Base-by-base conservation (phyloP, 768 basidiomycete genomes). In the Pleurotus sapidus region DNA sequence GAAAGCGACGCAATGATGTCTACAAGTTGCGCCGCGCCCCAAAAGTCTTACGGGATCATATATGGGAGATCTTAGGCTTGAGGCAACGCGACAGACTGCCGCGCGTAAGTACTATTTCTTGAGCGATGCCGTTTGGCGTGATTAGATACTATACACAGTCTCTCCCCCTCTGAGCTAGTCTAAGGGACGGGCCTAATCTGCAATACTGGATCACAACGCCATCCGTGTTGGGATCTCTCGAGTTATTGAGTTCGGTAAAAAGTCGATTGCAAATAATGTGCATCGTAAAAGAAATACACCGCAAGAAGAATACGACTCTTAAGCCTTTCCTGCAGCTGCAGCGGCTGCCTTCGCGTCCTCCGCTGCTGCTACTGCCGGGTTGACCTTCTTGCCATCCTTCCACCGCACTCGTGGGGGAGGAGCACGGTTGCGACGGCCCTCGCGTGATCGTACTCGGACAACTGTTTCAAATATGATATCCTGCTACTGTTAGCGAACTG, bases 301-400 rank as follows among this genome's bases (percentile, higher is more conserved):
- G 54, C 46, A 57, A 50, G 57, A 61, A 62, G 62, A 61, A 64
- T 62, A 56, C 58, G 46, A 53, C 58, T 58, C 71, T 34, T 79
- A 86, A 67, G 83, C 80, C 66, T 85, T 85, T 63, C 68, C 72
- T 40, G 77, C 78, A 49, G 74, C 76, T 15, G 71, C 74, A 46
- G 70, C 77, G 15, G 76, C 77, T 48, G 82, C 86, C 73, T 91
- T 91, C 27, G 89, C 89, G 55, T 90, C 93, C 77, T 93, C 90
- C 20, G 95, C 95, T 60, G 94, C 95, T 46, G 86, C 89, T 37
- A 97, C 95, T 55, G 95, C 95, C 46, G 93, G 91, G 80, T 96
- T 96, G 74, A 95, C 88, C 82, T 94, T 93, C 84, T 97, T 92
- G 60, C 88, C 89, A 70, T 93, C 91, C 76, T 94, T 95, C 93